A percentile compares a stretch with the other conserved stretches of the same genome.
These are phyloP conservation scores for Umbelopsis isabellina DNA, from an alignment of 192 early-diverging fungal genomes.

Conservation along the genomic window DNA sequence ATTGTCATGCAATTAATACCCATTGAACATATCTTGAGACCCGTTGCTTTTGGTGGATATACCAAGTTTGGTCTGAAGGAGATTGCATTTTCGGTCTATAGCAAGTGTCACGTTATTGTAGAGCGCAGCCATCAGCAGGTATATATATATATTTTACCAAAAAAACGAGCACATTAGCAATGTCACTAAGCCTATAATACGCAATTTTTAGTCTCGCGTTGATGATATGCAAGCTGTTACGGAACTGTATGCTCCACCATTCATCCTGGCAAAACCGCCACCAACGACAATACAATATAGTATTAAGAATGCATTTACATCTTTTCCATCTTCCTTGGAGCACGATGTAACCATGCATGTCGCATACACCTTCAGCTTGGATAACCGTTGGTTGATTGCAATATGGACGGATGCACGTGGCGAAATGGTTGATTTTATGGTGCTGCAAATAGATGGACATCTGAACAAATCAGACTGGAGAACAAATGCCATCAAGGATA, in stretches of 20 bases:
- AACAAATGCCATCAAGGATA: constrained; percentile 40
- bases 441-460: constrained; percentile 29
- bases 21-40: constrained; percentile 52
- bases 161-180: background rate
- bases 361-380: constrained; percentile 53
- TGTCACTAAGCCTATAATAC: background rate
- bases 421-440: constrained; percentile 49
- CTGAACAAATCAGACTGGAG: background rate
- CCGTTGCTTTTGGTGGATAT: constrained; percentile 53
- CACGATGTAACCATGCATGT: constrained; percentile 49
- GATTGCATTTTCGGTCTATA: constrained; percentile 57
- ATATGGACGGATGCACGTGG: constrained; percentile 59
- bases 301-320: constrained; percentile 33
- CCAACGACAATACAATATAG: constrained; percentile 46
- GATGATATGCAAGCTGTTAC: constrained; percentile 19
- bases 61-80: constrained; percentile 53
- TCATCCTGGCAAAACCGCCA: constrained; percentile 49
- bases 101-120: constrained; percentile 49
- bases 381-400: constrained; percentile 51
- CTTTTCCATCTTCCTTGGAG: constrained; percentile 37
- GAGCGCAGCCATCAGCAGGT: constrained; percentile 38
- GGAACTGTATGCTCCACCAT: constrained; percentile 53
- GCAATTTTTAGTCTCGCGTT: constrained; percentile 1
- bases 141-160: background rate
- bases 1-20: constrained; percentile 53